These are phyloP conservation scores for Kondoa malvinella DNA, from an alignment of 768 basidiomycete species.

Conservation along the genomic window DNA sequence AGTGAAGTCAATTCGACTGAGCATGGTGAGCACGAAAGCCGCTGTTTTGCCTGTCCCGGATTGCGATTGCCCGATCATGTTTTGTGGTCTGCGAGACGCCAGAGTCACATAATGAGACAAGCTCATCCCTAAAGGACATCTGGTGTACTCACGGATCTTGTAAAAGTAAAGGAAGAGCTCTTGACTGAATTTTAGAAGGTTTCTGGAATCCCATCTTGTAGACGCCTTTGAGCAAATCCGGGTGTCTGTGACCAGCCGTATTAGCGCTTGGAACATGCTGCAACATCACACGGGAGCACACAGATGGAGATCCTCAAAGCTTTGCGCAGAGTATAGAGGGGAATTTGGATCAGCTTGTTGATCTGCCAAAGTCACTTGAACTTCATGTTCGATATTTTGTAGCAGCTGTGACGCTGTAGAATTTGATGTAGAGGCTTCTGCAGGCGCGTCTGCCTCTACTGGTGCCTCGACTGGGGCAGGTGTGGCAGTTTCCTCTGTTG, in stretches of 20 bases:
- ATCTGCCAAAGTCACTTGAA: conserved; percentile 86
- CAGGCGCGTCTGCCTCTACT: background rate
- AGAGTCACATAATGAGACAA: background rate
- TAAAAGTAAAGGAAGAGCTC: conserved; percentile 77
- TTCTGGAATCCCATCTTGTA: conserved; percentile 92
- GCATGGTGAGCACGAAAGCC: conserved; percentile 93
- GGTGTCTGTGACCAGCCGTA: conserved; percentile 40
- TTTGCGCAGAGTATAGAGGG: conserved; percentile 81
- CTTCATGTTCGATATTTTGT: background rate
- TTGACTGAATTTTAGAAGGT: conserved; percentile 97
- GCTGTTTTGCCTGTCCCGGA: conserved; percentile 99
- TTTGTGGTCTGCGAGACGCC: conserved; percentile 51
- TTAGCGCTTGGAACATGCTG: background rate
- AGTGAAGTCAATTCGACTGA: conserved; percentile 75
- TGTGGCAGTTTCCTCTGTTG: background rate
- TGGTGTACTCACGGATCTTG: conserved; percentile 55
- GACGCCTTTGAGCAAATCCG: conserved; percentile 78
- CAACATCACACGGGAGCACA: conserved; percentile 29
- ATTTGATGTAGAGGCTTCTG: background rate
- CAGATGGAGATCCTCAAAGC: conserved; percentile 91
- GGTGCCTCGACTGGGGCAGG: background rate
- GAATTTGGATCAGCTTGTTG: conserved; percentile 90
- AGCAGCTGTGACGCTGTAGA: background rate
- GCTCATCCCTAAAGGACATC: background rate
- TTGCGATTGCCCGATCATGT: conserved; percentile 98